Evolutionary conservation across 257 asterid species (phyloP).

Genomic region (Nicotiana obtusifolia): DNA sequence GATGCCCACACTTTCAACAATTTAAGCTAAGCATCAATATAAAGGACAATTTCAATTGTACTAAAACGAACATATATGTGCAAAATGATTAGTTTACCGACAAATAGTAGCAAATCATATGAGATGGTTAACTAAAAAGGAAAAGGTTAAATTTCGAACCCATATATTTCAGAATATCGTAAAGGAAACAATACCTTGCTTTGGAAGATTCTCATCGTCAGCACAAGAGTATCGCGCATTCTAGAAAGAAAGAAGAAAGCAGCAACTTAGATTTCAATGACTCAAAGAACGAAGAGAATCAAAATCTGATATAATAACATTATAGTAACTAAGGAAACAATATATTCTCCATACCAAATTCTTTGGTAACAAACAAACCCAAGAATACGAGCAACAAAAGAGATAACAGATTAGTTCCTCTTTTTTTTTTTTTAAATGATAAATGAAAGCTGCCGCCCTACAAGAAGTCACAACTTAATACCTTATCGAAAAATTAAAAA

Average conservation of each 20-base stretch:
- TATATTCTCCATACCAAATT: neutral
- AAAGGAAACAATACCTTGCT: conserved; percentile 57
- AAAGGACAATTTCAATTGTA: neutral
- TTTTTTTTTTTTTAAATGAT: neutral
- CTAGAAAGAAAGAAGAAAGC: conserved; percentile 36
- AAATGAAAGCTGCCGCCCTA: neutral
- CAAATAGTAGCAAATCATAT: neutral
- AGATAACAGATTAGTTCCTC: neutral
- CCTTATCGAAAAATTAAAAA: neutral
- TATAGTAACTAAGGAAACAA: conserved; percentile 5
- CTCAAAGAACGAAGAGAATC: conserved; percentile 2
- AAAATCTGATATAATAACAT: neutral
- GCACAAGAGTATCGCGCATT: conserved; percentile 74
- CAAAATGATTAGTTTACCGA: neutral
- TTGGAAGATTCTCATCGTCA: conserved; percentile 86
- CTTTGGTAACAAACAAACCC: neutral
- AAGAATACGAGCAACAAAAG: conserved; percentile 1
- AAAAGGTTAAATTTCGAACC: neutral
- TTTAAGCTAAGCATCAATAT: neutral
- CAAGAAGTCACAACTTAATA: neutral
- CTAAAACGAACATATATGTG: neutral
- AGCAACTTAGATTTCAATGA: conserved; percentile 9
- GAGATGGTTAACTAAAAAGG: neutral
- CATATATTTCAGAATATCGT: neutral
- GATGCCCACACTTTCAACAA: neutral